Base-by-base conservation (phyloP, 768 basidiomycete species). In the Lactifluus hygrophoroides region DNA sequence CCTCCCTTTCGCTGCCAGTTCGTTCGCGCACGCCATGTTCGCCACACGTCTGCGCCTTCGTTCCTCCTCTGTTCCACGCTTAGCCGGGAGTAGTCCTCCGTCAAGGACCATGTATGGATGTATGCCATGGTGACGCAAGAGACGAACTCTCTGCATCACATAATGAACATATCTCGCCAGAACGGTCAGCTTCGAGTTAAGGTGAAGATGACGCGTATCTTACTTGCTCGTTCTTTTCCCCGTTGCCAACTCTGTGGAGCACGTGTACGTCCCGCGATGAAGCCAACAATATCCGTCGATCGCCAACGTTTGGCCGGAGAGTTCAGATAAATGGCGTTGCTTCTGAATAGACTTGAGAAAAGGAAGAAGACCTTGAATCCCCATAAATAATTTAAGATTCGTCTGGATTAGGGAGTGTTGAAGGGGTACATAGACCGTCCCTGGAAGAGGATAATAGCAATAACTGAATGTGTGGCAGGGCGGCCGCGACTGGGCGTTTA, bases 231-330 rank as follows among this genome's bases (percentile, higher is more conserved):
- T 95, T 55, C 71, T 74, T 70, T 83, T 86, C 16, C 93, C 93
- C 0, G 84, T 89, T 11, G 92, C 94, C 44, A 99, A 72, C 61
- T 97, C 93, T 11, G 88, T 82, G 46, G 95, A 88, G 73, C 96
- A 99, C 0, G 88, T 78, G 69, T 89, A 93, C 7, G 90, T 83
- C 8, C 94, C 95, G 66, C 85, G 82, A 67, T 94, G 91, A 38
- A 94, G 75, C 91, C 91, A 94, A 56, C 93, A 94, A 70, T 99
- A 99, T 42, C 85, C 94, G 74, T 98, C 95, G 40, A 98, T 85
- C 0, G 90, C 95, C 35, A 98, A 73, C 2, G 85, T 90, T 69
- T 93, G 83, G 14, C 90, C 93, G 46, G 81, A 72, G 68, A 87
- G 92, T 56, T 94, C 89, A 3, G 84, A 86, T 54, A 97, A 79